These are phyloP conservation scores for Blastocrithidia nonstop DNA, from an alignment of 208 protist species.

Conservation along the genomic window DNA sequence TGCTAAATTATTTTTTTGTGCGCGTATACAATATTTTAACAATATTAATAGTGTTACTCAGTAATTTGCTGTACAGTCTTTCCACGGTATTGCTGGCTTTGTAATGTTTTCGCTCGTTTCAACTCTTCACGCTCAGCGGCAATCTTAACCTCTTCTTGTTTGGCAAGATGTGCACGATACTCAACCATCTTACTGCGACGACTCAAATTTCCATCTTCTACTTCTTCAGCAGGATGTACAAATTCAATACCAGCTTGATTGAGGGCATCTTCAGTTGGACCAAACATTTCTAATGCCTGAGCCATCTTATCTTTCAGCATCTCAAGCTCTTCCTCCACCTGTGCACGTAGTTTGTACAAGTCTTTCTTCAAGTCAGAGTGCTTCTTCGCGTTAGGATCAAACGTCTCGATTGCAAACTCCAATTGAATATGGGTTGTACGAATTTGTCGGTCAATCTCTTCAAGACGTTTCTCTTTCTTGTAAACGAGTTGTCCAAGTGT, in stretches of 20 bases:
- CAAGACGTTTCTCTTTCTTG: slow-evolving; percentile 57
- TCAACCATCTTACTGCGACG: slow-evolving; percentile 68
- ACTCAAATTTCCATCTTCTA: slow-evolving; percentile 44
- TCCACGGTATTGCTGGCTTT: slow-evolving; percentile 64
- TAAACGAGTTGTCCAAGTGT: slow-evolving; percentile 58
- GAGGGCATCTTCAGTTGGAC: slow-evolving; percentile 53
- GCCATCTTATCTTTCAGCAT: slow-evolving; percentile 47
- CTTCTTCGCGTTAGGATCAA: slow-evolving; percentile 59
- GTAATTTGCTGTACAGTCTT: slow-evolving; percentile 61
- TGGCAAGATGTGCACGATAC: slow-evolving; percentile 59
- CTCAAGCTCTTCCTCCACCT: slow-evolving; percentile 43
- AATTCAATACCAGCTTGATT: slow-evolving; percentile 34
- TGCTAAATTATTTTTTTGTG: not conserved
- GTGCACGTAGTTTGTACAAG: slow-evolving; percentile 26
- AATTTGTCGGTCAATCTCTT: slow-evolving; percentile 34
- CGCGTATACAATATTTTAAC: not conserved
- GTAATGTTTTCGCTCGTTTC: slow-evolving; percentile 37
- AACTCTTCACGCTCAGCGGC: slow-evolving; percentile 66
- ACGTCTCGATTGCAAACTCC: slow-evolving; percentile 63
- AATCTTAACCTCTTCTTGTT: slow-evolving; percentile 68
- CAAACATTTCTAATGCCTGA: slow-evolving; percentile 53
- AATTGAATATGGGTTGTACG: slow-evolving; percentile 44
- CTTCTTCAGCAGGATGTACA: slow-evolving; percentile 32
- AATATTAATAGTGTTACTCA: slow-evolving; percentile 18
- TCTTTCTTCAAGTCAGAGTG: slow-evolving; percentile 40